phyloP scores from a whole-genome alignment of 2,329 filamentous ascomycete species.

The Colletotrichum shisoi region DNA sequence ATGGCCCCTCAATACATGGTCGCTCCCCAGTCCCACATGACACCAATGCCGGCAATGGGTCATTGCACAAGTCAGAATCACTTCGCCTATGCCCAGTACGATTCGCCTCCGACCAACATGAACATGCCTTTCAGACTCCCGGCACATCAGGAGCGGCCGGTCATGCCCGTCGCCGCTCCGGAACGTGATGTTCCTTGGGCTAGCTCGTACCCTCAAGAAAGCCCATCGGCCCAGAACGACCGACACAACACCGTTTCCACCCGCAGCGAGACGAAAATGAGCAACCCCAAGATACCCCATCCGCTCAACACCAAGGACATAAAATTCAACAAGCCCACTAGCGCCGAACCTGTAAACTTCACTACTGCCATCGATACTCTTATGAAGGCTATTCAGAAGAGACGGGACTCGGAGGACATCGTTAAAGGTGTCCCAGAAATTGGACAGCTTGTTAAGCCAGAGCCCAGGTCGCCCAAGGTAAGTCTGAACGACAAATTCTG shows the following conservation, averaged over 20 bases:
- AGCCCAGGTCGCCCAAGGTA: slow-evolving; percentile 28
- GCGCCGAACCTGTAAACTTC: slow-evolving; percentile 67
- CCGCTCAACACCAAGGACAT: slow-evolving; percentile 51
- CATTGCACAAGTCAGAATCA: slow-evolving; percentile 52
- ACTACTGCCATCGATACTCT: slow-evolving; percentile 85
- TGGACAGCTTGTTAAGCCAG: slow-evolving; percentile 31
- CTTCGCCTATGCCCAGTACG: slow-evolving; percentile 57
- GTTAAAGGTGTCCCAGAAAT: slow-evolving; percentile 41
- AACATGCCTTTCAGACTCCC: slow-evolving; percentile 48
- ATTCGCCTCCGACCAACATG: slow-evolving; percentile 48
- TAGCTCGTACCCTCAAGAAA: slow-evolving; percentile 34
- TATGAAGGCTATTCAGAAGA: slow-evolving; percentile 86
- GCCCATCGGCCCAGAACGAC: slow-evolving; percentile 20
- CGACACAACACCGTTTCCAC: slow-evolving; percentile 32
- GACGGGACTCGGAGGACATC: slow-evolving; percentile 54
- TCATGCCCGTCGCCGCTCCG: slow-evolving; percentile 23
- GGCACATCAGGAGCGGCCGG: slow-evolving; percentile 44
- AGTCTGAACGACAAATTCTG: neutral
- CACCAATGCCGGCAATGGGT: slow-evolving; percentile 54
- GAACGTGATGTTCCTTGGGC: slow-evolving; percentile 30
- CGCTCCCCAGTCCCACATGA: slow-evolving; percentile 54
- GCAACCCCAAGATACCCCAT: slow-evolving; percentile 32
- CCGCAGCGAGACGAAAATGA: slow-evolving; percentile 27
- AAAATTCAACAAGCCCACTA: slow-evolving; percentile 56
- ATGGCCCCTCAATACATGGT: slow-evolving; percentile 60